phyloP scores from a whole-genome alignment of 1,284 basidiomycete genomes.

The Calocybe gambosa region DNA sequence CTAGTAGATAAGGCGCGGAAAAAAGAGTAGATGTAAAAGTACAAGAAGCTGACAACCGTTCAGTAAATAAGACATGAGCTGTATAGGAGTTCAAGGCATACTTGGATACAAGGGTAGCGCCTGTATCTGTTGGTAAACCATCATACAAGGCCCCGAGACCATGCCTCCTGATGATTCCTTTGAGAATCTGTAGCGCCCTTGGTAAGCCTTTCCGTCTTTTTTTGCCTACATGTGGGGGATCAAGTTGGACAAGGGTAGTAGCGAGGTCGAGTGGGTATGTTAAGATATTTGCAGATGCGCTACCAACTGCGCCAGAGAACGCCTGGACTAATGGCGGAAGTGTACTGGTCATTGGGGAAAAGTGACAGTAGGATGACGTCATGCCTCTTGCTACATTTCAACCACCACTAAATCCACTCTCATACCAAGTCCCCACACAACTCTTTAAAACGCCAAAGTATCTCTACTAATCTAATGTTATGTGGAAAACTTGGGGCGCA shows the following conservation, averaged over 20 bases:
- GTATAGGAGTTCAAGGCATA: slow-evolving; percentile 21
- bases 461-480: too few relatives aligned
- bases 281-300: slow-evolving; percentile 44
- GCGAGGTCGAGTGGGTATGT: slow-evolving; percentile 52
- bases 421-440: too few relatives aligned
- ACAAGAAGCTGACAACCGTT: slow-evolving; percentile 34
- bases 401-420: not conserved
- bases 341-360: slow-evolving; percentile 42
- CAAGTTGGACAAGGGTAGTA: slow-evolving; percentile 37
- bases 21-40: slow-evolving; percentile 40
- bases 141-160: slow-evolving; percentile 41
- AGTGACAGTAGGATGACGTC: slow-evolving; percentile 3
- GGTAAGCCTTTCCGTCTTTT: slow-evolving; percentile 24
- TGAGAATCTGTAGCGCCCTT: slow-evolving; percentile 31
- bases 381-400: not conserved
- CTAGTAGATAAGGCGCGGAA: slow-evolving; percentile 27
- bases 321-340: slow-evolving; percentile 53
- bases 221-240: slow-evolving; percentile 19
- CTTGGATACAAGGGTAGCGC: slow-evolving; percentile 49
- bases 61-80: not conserved
- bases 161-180: slow-evolving; percentile 30
- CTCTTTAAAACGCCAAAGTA: too few relatives aligned
- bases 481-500: too few relatives aligned
- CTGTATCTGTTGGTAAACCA: slow-evolving; percentile 44
- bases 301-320: slow-evolving; percentile 48